Percentiles rank a stretch among this genome's conserved stretches.
Conservation (phyloP, 805 yeast species). For the Nakazawaea peltata region DNA sequence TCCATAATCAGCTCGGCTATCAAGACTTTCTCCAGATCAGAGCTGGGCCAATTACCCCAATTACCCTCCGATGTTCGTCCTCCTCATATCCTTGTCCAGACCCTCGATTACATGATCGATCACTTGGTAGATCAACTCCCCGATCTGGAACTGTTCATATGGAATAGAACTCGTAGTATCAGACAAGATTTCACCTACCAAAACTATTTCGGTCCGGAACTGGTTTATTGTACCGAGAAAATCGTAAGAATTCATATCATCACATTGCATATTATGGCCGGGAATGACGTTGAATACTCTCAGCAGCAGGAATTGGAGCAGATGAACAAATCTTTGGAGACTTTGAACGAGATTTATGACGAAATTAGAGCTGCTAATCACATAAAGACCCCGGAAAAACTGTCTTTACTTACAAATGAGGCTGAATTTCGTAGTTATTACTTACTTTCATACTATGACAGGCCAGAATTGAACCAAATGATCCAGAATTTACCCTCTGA, state of each 20-base stretch:
- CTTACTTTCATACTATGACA: conserved; percentile 68
- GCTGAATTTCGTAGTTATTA: conserved; percentile 92
- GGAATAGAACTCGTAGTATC: conserved; percentile 97
- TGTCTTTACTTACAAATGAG: conserved; percentile 65
- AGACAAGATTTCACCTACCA: conserved; percentile 97
- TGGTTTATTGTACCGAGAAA: conserved; percentile 84
- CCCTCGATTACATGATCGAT: conserved; percentile 66
- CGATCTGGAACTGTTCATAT: conserved; percentile 78
- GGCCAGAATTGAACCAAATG: conserved; percentile 76
- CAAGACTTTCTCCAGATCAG: conserved; percentile 93
- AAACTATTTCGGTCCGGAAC: conserved; percentile 88
- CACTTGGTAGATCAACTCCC: conserved; percentile 62
- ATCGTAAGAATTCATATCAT: conserved; percentile 85
- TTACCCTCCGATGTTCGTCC: conserved; percentile 97
- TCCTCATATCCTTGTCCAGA: conserved; percentile 59
- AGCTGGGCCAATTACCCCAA: conserved; percentile 98
- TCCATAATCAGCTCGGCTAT: too few species aligned
- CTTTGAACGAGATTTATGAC: conserved; percentile 78
- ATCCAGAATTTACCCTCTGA: conserved; percentile 57
- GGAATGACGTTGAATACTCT: conserved; percentile 60
- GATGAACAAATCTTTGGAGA: conserved; percentile 82
- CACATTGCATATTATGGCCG: conserved; percentile 81
- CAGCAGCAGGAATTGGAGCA: conserved; percentile 96
- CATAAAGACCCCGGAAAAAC: too few species aligned
- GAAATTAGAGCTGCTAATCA: conserved; percentile 68